phyloP scores from a whole-genome alignment of 805 yeast species.

The Millerozyma miso region DNA sequence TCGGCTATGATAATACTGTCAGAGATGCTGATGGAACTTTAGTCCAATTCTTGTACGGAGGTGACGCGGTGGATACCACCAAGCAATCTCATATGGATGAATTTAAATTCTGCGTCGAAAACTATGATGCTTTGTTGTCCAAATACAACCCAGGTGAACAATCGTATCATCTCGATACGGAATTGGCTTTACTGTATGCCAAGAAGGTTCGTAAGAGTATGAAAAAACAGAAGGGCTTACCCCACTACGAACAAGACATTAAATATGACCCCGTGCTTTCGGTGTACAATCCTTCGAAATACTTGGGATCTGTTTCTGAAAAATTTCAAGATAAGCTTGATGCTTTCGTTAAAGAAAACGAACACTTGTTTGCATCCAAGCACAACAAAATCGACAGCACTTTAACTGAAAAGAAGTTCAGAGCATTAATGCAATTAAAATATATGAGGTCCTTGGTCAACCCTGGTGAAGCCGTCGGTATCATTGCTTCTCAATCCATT shows the following conservation, averaged over 20 bases:
- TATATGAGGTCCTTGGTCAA: conserved; percentile 92
- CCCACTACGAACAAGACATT: conserved; percentile 57
- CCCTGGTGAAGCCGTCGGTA: conserved; percentile 98
- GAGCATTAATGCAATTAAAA: conserved; percentile 95
- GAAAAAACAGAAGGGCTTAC: conserved; percentile 58
- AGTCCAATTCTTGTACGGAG: conserved; percentile 95
- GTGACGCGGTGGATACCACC: conserved; percentile 92
- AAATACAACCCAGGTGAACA: conserved; percentile 82
- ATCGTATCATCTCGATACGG: conserved; percentile 74
- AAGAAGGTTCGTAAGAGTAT: conserved; percentile 75
- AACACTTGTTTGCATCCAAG: conserved; percentile 49
- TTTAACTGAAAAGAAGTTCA: conserved; percentile 75
- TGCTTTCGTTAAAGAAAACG: conserved; percentile 53
- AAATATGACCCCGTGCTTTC: conserved; percentile 89
- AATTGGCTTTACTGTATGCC: conserved; percentile 70
- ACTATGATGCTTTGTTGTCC: conserved; percentile 78
- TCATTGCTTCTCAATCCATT: conserved; percentile 94
- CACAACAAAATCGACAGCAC: conserved; percentile 46
- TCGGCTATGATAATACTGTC: conserved; percentile 89
- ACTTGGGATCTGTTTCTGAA: conserved; percentile 91
- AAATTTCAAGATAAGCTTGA: conserved; percentile 80
- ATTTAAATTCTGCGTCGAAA: conserved; percentile 88
- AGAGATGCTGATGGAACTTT: conserved; percentile 94
- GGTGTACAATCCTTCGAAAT: conserved; percentile 81
- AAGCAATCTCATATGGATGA: conserved; percentile 92